Evolutionary conservation across 148 eudicot genomes (phyloP).

Genomic region (Diospyros lotus): DNA sequence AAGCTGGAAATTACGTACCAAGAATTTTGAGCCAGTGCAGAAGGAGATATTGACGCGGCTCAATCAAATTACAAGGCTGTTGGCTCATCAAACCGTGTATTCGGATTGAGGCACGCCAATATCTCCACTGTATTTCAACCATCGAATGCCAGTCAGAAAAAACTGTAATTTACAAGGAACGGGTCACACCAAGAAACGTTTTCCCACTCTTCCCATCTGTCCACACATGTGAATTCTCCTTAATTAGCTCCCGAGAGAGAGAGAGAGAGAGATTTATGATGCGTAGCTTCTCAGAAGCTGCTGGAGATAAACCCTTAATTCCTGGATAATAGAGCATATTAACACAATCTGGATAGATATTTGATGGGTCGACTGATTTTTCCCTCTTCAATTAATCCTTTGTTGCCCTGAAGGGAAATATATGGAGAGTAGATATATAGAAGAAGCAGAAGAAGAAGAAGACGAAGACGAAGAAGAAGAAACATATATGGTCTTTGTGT

Average conservation of each 20-base stretch:
- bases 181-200: too few relatives aligned
- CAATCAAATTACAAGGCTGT: constrained; percentile 23
- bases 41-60: constrained; percentile 26
- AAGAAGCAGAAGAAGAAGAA: too few relatives aligned
- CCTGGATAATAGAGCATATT: not conserved
- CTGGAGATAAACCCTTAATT: not conserved
- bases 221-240: too few relatives aligned
- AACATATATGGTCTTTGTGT: not conserved
- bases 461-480: too few relatives aligned
- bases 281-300: not conserved
- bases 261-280: not conserved
- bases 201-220: too few relatives aligned
- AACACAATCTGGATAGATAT: too few relatives aligned
- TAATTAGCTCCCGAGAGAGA: not conserved
- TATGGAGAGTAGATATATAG: too few relatives aligned
- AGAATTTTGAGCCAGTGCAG: not conserved
- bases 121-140: constrained; percentile 12
- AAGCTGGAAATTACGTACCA: constrained; percentile 4
- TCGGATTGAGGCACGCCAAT: constrained; percentile 20
- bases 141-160: not conserved
- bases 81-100: constrained; percentile 12
- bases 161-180: not conserved
- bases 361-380: too few relatives aligned
- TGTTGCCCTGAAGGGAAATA: not conserved
- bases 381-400: not conserved